Conservation (phyloP, 441 rosid species). For the Adansonia gregorii region DNA sequence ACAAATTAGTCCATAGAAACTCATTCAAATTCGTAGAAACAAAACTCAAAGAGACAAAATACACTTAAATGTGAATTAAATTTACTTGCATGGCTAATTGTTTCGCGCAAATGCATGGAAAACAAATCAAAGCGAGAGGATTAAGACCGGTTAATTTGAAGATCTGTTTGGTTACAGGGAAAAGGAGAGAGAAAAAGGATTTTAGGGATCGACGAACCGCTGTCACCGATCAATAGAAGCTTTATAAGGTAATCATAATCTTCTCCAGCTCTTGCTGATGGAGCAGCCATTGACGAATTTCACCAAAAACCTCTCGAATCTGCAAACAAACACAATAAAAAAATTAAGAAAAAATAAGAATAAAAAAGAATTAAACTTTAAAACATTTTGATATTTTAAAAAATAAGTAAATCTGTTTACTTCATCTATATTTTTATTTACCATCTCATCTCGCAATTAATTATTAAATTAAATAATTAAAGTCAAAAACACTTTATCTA, state of each 20-base stretch:
- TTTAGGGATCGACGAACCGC: constrained; percentile 45
- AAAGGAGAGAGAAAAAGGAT: neutral
- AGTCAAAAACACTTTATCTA: too few relatives aligned
- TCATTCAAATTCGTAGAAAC: constrained; percentile 4
- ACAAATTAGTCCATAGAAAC: neutral
- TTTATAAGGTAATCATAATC: constrained; percentile 73
- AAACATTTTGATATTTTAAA: too few relatives aligned
- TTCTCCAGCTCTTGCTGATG: constrained; percentile 68
- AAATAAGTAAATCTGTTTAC: too few relatives aligned
- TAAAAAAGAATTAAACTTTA: too few relatives aligned
- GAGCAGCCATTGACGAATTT: constrained; percentile 57
- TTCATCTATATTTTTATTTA: too few relatives aligned
- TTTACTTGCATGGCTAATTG: neutral
- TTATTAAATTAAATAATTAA: too few relatives aligned
- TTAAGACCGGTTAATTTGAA: constrained; percentile 1
- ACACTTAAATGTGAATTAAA: neutral
- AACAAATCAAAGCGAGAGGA: neutral
- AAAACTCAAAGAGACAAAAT: neutral
- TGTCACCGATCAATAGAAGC: constrained; percentile 71
- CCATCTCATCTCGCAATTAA: too few relatives aligned
- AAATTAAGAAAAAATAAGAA: too few relatives aligned
- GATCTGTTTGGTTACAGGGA: constrained; percentile 29
- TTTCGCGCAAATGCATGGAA: neutral
- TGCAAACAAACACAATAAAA: constrained; percentile 18
- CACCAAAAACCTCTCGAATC: constrained; percentile 26